Percentiles rank a stretch among this genome's conserved stretches.
These are phyloP conservation scores for Alternaria angustiovoidea DNA, from an alignment of 2,329 filamentous ascomycete species.

Conservation along the genomic window DNA sequence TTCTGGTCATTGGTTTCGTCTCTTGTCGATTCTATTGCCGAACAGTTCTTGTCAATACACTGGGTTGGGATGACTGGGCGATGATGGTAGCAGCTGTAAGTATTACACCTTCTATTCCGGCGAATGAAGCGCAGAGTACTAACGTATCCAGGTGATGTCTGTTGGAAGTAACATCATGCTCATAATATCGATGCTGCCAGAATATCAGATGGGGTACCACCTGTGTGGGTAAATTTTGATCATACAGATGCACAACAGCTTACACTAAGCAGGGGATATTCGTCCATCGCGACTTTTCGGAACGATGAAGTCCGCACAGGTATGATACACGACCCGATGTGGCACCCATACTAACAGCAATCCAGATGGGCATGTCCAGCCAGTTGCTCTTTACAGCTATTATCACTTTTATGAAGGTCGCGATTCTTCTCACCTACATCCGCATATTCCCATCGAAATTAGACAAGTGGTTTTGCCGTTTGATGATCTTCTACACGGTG, in stretches of 20 bases:
- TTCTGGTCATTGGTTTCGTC: constrained; percentile 26
- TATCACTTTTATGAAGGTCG: constrained; percentile 39
- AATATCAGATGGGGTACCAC: constrained; percentile 42
- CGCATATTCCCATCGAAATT: constrained; percentile 38
- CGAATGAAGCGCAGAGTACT: neutral
- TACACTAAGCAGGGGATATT: constrained; percentile 29
- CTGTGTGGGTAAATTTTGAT: constrained; percentile 25
- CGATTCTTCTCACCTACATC: constrained; percentile 33
- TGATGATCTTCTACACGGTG: constrained; percentile 34
- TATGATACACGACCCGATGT: neutral
- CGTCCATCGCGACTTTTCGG: constrained; percentile 21
- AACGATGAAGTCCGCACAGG: constrained; percentile 30
- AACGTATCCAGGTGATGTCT: constrained; percentile 20
- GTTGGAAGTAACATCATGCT: constrained; percentile 38
- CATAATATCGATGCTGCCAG: constrained; percentile 32
- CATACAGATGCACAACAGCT: neutral
- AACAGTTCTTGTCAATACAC: constrained; percentile 31
- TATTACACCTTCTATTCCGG: neutral
- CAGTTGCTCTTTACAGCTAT: constrained; percentile 36
- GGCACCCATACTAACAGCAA: constrained; percentile 1
- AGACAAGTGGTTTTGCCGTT: constrained; percentile 41
- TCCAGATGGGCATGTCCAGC: constrained; percentile 33
- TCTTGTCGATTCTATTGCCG: constrained; percentile 38
- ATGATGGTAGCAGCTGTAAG: constrained; percentile 39
- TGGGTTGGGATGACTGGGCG: constrained; percentile 42